Base-by-base conservation (phyloP, 1,284 basidiomycete species). In the Clitocybe nebularis region DNA sequence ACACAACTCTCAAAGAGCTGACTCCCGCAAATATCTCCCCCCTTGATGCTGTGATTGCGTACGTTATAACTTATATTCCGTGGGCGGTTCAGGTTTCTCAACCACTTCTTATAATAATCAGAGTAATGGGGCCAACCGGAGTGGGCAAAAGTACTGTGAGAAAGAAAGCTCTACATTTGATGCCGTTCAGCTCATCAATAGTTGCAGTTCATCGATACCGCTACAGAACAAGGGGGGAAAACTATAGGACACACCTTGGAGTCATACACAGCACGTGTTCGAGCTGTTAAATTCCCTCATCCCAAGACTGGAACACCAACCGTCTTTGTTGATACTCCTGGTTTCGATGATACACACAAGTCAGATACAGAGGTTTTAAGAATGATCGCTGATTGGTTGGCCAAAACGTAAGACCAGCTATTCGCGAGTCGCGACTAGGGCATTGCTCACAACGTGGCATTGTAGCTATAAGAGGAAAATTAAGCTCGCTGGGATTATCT, bases 251-350 rank as follows among this genome's bases (percentile, higher is more conserved):
- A 44, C 20, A 39, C 21, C 3, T 28, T 44, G 9, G 37, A 28
- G 22, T 45, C 46, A 14, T 41, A 36, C 17, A 48, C 46, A 4
- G 13, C 38, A 8, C 20, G 42, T 20, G 26, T 48, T 21, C 21
- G 35, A 22, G 39, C 41, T 13, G 40, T 46, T 8, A 46, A 36
- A 28, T n/a, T 26, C 13, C 11, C 13, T 7, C 39, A 26, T 21
- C 39, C 39, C 9, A 13, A 24, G 11, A 19, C 39, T 26, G 22
- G 30, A 17, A 8, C 32, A 14, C 5, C 30, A 10, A 39, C 43
- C 32, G 41, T 43, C 11, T 29, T 48, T 19, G 47, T 49, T 5
- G 47, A 49, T 28, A 49, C 47, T 10, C 47, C 47, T 4, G 47
- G 47, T 11, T 49, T 49, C 20, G 41, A 49, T 8, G 41, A 49